Evolutionary conservation across 768 basidiomycete genomes (phyloP), one percentile per base, ranked within the genome.

Genomic region (Leccinum longicurvipes): DNA sequence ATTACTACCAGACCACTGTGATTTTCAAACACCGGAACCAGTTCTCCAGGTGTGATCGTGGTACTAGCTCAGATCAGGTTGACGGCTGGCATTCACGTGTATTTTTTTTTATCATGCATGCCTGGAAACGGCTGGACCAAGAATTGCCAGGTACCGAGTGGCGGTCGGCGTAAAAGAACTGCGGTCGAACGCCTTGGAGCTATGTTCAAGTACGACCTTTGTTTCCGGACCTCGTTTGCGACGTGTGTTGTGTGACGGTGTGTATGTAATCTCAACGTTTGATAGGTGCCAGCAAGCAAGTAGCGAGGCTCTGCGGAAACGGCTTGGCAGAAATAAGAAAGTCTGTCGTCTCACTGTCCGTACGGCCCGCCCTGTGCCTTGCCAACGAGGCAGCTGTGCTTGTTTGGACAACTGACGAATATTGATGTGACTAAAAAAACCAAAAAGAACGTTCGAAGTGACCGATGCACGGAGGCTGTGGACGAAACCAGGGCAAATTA

Each of bases 11-110:
- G 67, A 65, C 52, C 71, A 66, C 60, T 73, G 71, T 66, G 74
- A 77, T 63, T 69, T 76, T 50, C 71, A 74, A 58, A 71, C 72
- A 21, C 62, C 67, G 36, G 71, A 75, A 59, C 67, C 74, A 58
- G 67, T 73, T 25, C 59, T 65, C 17, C 58, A 68, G 67, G 70
- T 70, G 54, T 50, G 70, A 63, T 58, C 54, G 60, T 12, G n/a
- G 6, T 56, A 57, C n/a, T n/a, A n/a, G 56, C 53, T 41, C 60
- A 46, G 57, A n/a, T n/a, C 57, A 31, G 51, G 36, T 50, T 50
- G 63, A 66, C 61, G 52, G 62, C 62, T 58, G 64, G 59, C 48
- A 49, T 58, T 63, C 65, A 54, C 57, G 57, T 60, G 56, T 29
- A 56, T 47, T 55, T 55, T 53, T 45, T 6, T 21, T 49, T 48